Conservation (phyloP, 1,139 yeast species). For the Debaryomycetaceae sp. region DNA sequence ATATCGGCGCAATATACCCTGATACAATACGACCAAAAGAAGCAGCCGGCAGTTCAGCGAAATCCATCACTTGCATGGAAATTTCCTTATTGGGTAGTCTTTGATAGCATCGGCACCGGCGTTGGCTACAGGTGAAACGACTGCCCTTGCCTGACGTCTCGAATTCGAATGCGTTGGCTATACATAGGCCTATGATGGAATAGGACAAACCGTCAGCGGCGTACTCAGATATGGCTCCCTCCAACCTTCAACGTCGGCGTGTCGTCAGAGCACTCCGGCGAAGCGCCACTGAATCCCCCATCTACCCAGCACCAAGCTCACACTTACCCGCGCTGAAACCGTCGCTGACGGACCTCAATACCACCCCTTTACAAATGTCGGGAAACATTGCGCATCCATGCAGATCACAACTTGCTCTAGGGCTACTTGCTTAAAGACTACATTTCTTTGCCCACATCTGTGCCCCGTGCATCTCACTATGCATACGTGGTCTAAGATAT, state of each 20-base stretch:
- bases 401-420: neutral
- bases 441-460: neutral
- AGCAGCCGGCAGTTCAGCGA: neutral
- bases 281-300: too few species aligned
- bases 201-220: too few species aligned
- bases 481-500: neutral
- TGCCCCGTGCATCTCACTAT: neutral
- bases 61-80: neutral
- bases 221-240: too few species aligned
- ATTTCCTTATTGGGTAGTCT: neutral
- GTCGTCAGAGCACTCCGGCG: too few species aligned
- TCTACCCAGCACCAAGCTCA: neutral
- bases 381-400: neutral
- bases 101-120: neutral
- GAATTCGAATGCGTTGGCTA: neutral
- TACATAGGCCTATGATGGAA: neutral
- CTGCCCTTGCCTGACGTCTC: neutral
- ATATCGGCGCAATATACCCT: neutral
- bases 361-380: neutral
- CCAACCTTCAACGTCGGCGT: too few species aligned
- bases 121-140: neutral
- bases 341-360: neutral
- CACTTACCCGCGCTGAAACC: too few species aligned
- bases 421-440: neutral
- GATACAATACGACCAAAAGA: neutral